phyloP scores from a whole-genome alignment of 1,284 basidiomycete genomes.

The Ustilago cynodontis region DNA sequence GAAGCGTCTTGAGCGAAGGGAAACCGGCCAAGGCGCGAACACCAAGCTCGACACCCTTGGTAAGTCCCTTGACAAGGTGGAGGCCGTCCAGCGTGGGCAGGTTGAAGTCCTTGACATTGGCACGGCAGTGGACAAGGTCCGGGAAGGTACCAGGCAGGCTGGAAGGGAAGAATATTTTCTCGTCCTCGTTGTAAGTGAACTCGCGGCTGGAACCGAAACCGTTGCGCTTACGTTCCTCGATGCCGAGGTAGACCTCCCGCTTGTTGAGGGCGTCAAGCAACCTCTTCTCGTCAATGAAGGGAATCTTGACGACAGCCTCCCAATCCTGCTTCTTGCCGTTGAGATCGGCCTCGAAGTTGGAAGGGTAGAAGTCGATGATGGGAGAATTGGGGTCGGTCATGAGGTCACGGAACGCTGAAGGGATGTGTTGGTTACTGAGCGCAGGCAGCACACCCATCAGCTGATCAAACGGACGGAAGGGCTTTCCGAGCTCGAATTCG shows the following conservation, averaged over 20 bases:
- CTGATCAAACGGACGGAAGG: conserved; percentile 95
- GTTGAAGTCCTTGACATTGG: conserved; percentile 80
- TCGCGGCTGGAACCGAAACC: conserved; percentile 81
- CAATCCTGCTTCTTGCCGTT: conserved; percentile 99
- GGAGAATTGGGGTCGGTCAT: conserved; percentile 89
- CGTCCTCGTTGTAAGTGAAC: conserved; percentile 78
- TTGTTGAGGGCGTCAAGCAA: conserved; percentile 77
- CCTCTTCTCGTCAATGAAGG: conserved; percentile 90
- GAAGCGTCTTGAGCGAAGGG: conserved; percentile 91
- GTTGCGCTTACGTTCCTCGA: conserved; percentile 84
- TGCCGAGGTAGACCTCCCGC: conserved; percentile 83
- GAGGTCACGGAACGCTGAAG: conserved; percentile 86
- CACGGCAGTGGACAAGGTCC: conserved; percentile 83
- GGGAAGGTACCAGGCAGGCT: conserved; percentile 96
- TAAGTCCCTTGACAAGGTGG: conserved; percentile 85
- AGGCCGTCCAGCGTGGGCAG: conserved; percentile 86
- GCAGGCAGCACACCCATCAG: conserved; percentile 96
- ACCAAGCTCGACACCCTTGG: conserved; percentile 89
- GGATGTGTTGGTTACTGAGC: conserved; percentile 89
- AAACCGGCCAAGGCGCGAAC: conserved; percentile 91
- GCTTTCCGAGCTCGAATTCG: conserved; percentile 85
- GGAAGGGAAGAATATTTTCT: conserved; percentile 81
- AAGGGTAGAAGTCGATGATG: conserved; percentile 94
- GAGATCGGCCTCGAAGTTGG: conserved; percentile 89
- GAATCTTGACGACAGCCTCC: conserved; percentile 99